phyloP scores from a whole-genome alignment of 768 basidiomycete genomes.

The Butyriboletus loyo region DNA sequence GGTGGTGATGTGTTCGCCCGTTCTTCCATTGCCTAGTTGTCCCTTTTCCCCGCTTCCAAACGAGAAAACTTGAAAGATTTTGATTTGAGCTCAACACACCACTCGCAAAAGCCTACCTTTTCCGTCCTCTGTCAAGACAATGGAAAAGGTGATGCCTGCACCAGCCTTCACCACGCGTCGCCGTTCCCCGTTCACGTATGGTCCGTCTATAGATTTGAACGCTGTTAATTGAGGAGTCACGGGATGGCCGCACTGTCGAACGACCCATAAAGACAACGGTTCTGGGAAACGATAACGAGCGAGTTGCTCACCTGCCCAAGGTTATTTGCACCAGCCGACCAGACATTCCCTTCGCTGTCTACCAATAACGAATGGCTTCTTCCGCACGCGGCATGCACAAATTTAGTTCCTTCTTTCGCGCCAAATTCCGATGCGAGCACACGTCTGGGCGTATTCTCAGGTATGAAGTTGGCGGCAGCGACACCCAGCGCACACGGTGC shows the following conservation, averaged over 20 bases:
- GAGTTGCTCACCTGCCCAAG: constrained; percentile 65
- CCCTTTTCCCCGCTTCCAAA: constrained; percentile 93
- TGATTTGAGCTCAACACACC: neutral
- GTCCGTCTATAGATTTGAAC: constrained; percentile 63
- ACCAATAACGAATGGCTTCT: constrained; percentile 81
- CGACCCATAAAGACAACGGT: neutral
- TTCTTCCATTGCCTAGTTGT: constrained; percentile 89
- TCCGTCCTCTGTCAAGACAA: constrained; percentile 80
- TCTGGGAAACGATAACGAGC: neutral
- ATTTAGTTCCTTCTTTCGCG: constrained; percentile 51
- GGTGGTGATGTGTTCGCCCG: constrained; percentile 86
- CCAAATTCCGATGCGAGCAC: constrained; percentile 61
- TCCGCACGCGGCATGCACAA: constrained; percentile 83
- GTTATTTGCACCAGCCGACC: constrained; percentile 81
- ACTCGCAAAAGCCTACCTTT: constrained; percentile 48
- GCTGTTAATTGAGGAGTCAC: constrained; percentile 59
- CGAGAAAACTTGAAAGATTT: constrained; percentile 60
- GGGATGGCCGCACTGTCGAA: constrained; percentile 65
- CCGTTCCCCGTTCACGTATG: constrained; percentile 53
- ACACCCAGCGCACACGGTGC: constrained; percentile 66
- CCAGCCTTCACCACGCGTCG: constrained; percentile 70
- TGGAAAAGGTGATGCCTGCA: constrained; percentile 81
- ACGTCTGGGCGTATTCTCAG: constrained; percentile 70
- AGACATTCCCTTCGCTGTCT: constrained; percentile 75
- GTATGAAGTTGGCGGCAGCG: constrained; percentile 51